phyloP scores from a whole-genome alignment of 768 basidiomycete species.

The Fibroporia radiculosa region DNA sequence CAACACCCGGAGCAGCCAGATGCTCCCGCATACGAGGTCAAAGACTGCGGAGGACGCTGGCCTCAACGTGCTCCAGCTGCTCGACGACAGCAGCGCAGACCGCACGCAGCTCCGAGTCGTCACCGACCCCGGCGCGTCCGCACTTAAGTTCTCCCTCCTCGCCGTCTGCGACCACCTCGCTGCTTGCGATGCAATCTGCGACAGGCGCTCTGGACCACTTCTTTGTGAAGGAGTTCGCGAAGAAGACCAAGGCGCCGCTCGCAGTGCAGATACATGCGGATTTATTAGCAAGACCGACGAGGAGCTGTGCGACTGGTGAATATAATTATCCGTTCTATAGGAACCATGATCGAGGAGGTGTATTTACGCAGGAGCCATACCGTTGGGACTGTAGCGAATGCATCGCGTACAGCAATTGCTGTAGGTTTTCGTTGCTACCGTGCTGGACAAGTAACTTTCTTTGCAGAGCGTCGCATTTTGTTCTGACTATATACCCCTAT shows the following conservation, averaged over 20 bases:
- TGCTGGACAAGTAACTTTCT: conserved; percentile 36
- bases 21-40: conserved; percentile 75
- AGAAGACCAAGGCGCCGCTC: conserved; percentile 84
- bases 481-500: conserved; percentile 31
- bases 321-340: too few species aligned
- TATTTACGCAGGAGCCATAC: conserved; percentile 31
- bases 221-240: conserved; percentile 94
- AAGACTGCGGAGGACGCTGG: conserved; percentile 75
- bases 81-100: conserved; percentile 68
- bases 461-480: conserved; percentile 27
- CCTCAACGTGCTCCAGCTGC: conserved; percentile 76
- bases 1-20: conserved; percentile 66
- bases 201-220: conserved; percentile 78
- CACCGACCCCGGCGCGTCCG: conserved; percentile 75
- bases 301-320: too few species aligned
- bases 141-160: conserved; percentile 59
- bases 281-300: too few species aligned
- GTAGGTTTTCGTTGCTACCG: too few species aligned
- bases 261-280: too few species aligned
- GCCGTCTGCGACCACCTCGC: conserved; percentile 70
- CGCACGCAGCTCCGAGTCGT: conserved; percentile 73
- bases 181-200: conserved; percentile 70
- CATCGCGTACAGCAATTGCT: too few species aligned
- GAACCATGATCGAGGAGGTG: too few species aligned
- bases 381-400: conserved; percentile 31